These are phyloP conservation scores for Apiospora hydei DNA, from an alignment of 2,329 filamentous ascomycete genomes.

Conservation along the genomic window DNA sequence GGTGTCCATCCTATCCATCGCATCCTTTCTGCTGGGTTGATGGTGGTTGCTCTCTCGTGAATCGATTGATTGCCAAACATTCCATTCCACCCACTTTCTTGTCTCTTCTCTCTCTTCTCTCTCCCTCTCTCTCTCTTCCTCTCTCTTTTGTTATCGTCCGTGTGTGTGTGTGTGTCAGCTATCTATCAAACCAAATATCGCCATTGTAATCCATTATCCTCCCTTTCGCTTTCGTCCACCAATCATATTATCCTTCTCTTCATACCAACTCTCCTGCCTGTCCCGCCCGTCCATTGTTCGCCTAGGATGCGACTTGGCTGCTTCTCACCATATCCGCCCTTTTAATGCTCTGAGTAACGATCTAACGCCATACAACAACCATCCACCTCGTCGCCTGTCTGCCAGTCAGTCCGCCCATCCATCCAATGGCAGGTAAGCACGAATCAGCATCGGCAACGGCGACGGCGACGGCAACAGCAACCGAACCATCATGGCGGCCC, in stretches of 20 bases:
- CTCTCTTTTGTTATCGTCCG: background rate
- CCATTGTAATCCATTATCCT: conserved; percentile 12
- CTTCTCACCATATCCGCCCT: background rate
- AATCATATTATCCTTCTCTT: background rate
- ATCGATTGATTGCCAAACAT: conserved; percentile 8
- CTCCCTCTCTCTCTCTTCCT: background rate
- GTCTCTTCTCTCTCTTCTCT: background rate
- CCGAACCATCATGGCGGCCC: conserved; percentile 26
- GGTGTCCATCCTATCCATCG: background rate
- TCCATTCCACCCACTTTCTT: conserved; percentile 12
- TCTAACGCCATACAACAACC: conserved; percentile 1
- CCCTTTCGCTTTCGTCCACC: background rate
- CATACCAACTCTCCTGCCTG: conserved; percentile 8
- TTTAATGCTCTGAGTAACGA: conserved; percentile 18
- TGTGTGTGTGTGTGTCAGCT: background rate
- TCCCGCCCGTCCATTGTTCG: conserved; percentile 12
- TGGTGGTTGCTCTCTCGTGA: background rate
- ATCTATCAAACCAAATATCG: background rate
- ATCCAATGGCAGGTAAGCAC: conserved; percentile 28
- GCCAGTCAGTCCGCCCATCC: background rate
- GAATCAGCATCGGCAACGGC: conserved; percentile 21
- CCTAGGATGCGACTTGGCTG: conserved; percentile 23
- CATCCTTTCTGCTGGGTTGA: conserved; percentile 8
- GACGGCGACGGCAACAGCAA: background rate
- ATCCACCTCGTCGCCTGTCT: background rate